Percentiles rank a stretch among this genome's conserved stretches.
phyloP scores from a whole-genome alignment of 176 grass and related monocot genomes.

The Metroxylon sagu region DNA sequence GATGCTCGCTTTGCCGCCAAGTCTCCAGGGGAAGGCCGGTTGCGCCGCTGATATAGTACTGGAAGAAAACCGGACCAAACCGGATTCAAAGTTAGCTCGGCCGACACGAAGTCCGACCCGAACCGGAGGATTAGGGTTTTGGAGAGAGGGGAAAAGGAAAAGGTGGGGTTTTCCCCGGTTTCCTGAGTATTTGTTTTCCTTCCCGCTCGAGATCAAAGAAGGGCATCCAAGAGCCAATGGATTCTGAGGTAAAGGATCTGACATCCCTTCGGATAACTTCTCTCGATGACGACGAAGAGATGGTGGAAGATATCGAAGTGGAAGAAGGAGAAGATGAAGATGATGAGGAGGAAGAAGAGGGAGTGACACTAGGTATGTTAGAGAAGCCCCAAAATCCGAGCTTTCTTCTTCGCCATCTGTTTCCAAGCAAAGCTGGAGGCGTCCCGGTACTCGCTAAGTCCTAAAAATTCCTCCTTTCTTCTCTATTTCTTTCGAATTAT shows the following conservation, averaged over 20 bases:
- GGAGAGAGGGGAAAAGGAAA: no score
- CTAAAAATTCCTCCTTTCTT: not conserved
- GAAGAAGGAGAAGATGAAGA: slow-evolving; percentile 36
- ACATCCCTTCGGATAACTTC: not conserved
- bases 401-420: slow-evolving; percentile 60
- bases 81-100: no score
- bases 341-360: slow-evolving; percentile 33
- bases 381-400: slow-evolving; percentile 44
- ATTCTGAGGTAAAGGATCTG: not conserved
- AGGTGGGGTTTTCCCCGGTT: no score
- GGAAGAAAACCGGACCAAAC: no score
- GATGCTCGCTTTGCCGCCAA: no score
- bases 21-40: no score
- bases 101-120: no score
- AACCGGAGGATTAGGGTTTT: no score
- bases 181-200: no score
- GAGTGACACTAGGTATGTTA: slow-evolving; percentile 51
- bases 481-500: not conserved
- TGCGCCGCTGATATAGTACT: no score
- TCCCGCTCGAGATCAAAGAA: no score
- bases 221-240: not conserved
- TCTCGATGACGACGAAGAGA: slow-evolving; percentile 5
- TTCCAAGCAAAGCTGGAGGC: slow-evolving; percentile 80
- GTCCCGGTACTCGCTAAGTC: slow-evolving; percentile 26
- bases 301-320: not conserved